Evolutionary conservation across 2,329 filamentous ascomycete species (phyloP).

Genomic region (Arthrobotrys entomopaga): DNA sequence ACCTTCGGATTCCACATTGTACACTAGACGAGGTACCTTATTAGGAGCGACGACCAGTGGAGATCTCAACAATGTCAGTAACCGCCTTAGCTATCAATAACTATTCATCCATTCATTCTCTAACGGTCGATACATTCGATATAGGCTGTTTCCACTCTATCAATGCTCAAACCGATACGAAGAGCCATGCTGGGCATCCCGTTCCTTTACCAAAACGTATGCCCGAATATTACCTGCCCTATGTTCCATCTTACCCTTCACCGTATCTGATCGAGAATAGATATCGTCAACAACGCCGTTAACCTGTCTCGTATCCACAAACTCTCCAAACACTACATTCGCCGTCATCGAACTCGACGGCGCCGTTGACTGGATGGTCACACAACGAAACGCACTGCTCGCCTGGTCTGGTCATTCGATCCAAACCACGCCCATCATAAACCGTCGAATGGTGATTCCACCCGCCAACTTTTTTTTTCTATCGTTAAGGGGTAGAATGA

Average conservation of each 20-base stretch:
- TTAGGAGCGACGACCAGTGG: constrained; percentile 79
- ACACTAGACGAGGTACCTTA: constrained; percentile 88
- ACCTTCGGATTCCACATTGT: constrained; percentile 91
- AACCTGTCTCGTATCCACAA: constrained; percentile 87
- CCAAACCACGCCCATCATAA: constrained; percentile 77
- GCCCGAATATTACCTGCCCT: not conserved
- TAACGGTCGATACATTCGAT: not conserved
- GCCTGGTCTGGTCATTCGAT: constrained; percentile 96
- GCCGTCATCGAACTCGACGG: constrained; percentile 90
- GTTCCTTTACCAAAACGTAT: constrained; percentile 84
- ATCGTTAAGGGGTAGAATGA: not conserved
- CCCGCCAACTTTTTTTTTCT: constrained; percentile 7
- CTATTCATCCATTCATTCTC: constrained; percentile 16
- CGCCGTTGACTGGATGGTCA: constrained; percentile 92
- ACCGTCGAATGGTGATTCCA: constrained; percentile 71
- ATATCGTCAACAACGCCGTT: constrained; percentile 80
- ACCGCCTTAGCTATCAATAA: not conserved
- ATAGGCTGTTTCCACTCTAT: constrained; percentile 87
- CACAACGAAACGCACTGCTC: constrained; percentile 86
- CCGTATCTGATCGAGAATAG: constrained; percentile 14
- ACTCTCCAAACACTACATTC: constrained; percentile 85
- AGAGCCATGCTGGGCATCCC: constrained; percentile 85
- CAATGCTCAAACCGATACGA: constrained; percentile 82
- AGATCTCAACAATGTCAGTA: constrained; percentile 83
- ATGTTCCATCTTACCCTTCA: not conserved